Evolutionary conservation across 495 filamentous ascomycete genomes (phyloP).

Genomic region (Lasiosphaeris hirsuta): DNA sequence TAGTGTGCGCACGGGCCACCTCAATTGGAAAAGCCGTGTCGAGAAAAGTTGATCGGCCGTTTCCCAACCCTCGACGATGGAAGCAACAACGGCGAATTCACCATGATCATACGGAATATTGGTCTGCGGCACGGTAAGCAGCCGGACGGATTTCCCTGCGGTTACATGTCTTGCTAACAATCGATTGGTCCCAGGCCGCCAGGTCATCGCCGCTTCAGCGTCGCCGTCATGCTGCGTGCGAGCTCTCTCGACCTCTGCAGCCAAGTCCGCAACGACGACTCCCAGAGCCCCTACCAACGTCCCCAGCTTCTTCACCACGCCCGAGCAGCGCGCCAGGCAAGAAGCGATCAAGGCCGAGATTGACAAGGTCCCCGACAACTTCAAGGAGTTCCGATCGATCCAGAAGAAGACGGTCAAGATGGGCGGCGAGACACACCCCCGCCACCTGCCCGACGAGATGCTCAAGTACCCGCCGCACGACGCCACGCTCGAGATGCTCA

Average conservation of each 20-base stretch:
- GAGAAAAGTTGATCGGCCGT: constrained; percentile 28
- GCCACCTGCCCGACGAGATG: constrained; percentile 66
- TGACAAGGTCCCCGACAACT: constrained; percentile 32
- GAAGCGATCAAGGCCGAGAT: constrained; percentile 17
- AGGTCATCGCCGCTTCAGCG: constrained; percentile 41
- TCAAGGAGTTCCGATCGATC: constrained; percentile 21
- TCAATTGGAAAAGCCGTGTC: constrained; percentile 6
- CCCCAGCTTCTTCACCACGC: constrained; percentile 14
- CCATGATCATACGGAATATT: constrained; percentile 53
- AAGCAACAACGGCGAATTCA: constrained; percentile 11
- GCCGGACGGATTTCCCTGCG: neutral
- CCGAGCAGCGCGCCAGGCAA: constrained; percentile 6
- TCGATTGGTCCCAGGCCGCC: constrained; percentile 36
- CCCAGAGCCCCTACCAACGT: neutral
- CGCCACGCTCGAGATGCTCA: constrained; percentile 84
- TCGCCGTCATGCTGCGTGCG: constrained; percentile 35
- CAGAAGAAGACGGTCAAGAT: constrained; percentile 37
- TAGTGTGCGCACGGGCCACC: constrained; percentile 15
- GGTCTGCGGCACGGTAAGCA: constrained; percentile 47
- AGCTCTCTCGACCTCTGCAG: constrained; percentile 24
- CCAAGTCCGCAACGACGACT: constrained; percentile 9
- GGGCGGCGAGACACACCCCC: constrained; percentile 51
- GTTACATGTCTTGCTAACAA: neutral
- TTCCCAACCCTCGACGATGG: constrained; percentile 11
- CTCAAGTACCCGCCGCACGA: constrained; percentile 72